phyloP scores from a whole-genome alignment of 2,329 filamentous ascomycete species.

The Rhexocercosporidium sp. region DNA sequence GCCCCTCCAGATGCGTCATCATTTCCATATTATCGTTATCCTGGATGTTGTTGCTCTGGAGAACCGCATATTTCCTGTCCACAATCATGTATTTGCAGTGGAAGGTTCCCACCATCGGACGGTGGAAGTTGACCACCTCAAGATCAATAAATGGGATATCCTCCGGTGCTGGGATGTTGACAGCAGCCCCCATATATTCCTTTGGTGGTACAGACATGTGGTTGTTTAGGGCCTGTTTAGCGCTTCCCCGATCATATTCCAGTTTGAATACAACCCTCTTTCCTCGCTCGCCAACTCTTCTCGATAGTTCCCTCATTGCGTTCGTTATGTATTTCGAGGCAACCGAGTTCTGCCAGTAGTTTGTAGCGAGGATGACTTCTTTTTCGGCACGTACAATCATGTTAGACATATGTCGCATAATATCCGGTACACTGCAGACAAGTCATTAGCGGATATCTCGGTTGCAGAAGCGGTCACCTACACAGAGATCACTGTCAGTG shows the following conservation, averaged over 20 bases:
- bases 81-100: constrained; percentile 81
- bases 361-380: constrained; percentile 77
- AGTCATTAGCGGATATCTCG: constrained; percentile 10
- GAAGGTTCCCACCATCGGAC: constrained; percentile 73
- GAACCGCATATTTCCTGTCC: constrained; percentile 70
- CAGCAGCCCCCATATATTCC: constrained; percentile 61
- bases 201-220: constrained; percentile 64
- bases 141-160: constrained; percentile 76
- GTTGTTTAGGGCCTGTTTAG: constrained; percentile 68
- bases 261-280: constrained; percentile 70
- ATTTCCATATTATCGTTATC: constrained; percentile 84
- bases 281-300: constrained; percentile 62
- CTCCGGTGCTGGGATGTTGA: constrained; percentile 64
- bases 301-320: constrained; percentile 71
- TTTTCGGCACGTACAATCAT: constrained; percentile 73
- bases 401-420: constrained; percentile 77
- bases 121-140: constrained; percentile 75
- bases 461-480: constrained; percentile 33
- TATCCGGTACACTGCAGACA: constrained; percentile 63
- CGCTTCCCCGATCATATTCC: constrained; percentile 75
- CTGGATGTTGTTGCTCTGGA: constrained; percentile 81
- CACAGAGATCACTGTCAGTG: constrained; percentile 71
- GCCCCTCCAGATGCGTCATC: constrained; percentile 77
- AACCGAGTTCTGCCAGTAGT: constrained; percentile 72
- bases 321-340: constrained; percentile 71